These are phyloP conservation scores for Penicillium thymicola DNA, from an alignment of 2,329 filamentous ascomycete species.

Conservation along the genomic window DNA sequence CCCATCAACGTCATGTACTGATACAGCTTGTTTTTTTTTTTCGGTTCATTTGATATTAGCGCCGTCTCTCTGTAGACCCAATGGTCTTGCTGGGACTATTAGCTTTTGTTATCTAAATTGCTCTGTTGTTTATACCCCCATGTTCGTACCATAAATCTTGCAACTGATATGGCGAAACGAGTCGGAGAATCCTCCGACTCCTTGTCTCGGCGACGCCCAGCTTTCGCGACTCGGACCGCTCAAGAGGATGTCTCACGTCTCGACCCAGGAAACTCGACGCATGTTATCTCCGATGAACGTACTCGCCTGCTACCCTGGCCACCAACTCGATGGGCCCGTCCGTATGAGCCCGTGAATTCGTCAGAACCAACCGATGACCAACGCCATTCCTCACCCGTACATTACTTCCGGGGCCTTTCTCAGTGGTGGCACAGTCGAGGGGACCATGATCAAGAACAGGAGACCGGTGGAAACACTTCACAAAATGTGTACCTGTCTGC, in stretches of 20 bases:
- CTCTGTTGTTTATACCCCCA: background rate
- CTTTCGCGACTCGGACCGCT: constrained; percentile 39
- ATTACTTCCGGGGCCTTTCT: constrained; percentile 25
- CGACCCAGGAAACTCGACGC: constrained; percentile 30
- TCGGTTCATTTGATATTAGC: background rate
- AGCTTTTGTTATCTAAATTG: background rate
- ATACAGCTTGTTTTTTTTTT: background rate
- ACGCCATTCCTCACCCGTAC: constrained; percentile 19
- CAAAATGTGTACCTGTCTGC: constrained; percentile 16
- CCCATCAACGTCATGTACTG: constrained; percentile 12
- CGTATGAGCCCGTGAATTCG: constrained; percentile 26
- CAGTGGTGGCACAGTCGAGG: constrained; percentile 23
- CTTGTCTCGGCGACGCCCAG: constrained; percentile 37
- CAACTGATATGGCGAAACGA: constrained; percentile 22
- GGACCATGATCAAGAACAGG: constrained; percentile 10
- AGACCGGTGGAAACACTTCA: constrained; percentile 6
- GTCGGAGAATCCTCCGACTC: constrained; percentile 22
- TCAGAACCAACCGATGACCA: constrained; percentile 14
- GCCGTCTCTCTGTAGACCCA: background rate
- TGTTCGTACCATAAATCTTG: constrained; percentile 2
- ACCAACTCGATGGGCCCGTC: constrained; percentile 19
- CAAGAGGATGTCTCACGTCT: constrained; percentile 38
- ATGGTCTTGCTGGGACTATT: background rate
- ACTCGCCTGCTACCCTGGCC: constrained; percentile 23
- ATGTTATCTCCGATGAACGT: constrained; percentile 22